Percentiles rank a stretch among this genome's conserved stretches.
These are phyloP conservation scores for Galeopsis tetrahit DNA, from an alignment of 257 asterid species.

Conservation along the genomic window DNA sequence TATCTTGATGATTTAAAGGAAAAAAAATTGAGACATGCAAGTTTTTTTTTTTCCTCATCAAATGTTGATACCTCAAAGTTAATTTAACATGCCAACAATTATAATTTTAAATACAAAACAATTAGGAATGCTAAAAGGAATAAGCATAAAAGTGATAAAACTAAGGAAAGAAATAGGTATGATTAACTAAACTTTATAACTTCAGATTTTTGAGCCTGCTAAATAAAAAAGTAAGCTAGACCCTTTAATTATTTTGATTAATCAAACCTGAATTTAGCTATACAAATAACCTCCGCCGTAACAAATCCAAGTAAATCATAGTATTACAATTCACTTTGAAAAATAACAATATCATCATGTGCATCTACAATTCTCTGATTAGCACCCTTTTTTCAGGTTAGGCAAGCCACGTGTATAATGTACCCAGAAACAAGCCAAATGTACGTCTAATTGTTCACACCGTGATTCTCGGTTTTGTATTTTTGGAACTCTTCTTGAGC, in stretches of 20 bases:
- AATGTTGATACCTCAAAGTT: no score
- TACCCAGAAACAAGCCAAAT: constrained; percentile 22
- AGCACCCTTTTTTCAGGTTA: constrained; percentile 20
- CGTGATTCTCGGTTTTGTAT: constrained; percentile 55
- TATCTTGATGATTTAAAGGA: no score
- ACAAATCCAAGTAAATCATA: constrained; percentile 28
- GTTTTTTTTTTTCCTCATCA: no score
- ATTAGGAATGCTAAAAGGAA: background rate
- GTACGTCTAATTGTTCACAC: constrained; percentile 38
- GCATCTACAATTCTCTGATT: constrained; percentile 23
- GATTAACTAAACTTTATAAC: constrained; percentile 6
- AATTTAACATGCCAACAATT: no score
- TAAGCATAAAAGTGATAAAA: background rate
- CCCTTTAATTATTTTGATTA: background rate
- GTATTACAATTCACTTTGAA: background rate
- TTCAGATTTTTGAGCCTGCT: constrained; percentile 26
- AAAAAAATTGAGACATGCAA: no score
- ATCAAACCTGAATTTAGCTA: constrained; percentile 31
- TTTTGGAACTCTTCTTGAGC: constrained; percentile 79
- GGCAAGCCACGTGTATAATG: constrained; percentile 18
- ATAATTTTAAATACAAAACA: no score
- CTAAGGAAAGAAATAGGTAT: background rate
- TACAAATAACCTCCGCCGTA: constrained; percentile 1
- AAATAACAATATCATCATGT: constrained; percentile 23
- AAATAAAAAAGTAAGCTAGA: constrained; percentile 22